phyloP scores from a whole-genome alignment of 768 basidiomycete species.

The Exidia glandulosa region DNA sequence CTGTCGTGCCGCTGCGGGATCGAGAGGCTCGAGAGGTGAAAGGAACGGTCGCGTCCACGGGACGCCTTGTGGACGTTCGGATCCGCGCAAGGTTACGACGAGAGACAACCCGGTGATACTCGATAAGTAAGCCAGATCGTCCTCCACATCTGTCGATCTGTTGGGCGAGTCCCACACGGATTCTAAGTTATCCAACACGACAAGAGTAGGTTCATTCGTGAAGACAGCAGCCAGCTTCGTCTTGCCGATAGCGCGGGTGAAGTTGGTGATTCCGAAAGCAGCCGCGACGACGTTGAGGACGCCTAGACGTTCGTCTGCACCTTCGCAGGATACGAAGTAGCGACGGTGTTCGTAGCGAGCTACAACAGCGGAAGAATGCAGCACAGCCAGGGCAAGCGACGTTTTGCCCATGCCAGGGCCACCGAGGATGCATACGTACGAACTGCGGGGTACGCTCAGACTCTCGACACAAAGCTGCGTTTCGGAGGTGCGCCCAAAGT shows the following conservation, averaged over 20 bases:
- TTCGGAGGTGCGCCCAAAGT: background rate
- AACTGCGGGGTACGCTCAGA: background rate
- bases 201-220: background rate
- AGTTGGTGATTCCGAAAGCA: background rate
- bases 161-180: conserved; percentile 11
- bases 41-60: conserved; percentile 13
- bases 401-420: background rate
- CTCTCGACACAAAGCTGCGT: background rate
- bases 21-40: conserved; percentile 10
- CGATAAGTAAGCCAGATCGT: conserved; percentile 7
- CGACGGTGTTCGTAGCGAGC: background rate
- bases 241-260: background rate
- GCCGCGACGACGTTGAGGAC: background rate
- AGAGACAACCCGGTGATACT: conserved; percentile 9
- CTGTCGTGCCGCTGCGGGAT: conserved; percentile 9
- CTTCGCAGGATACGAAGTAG: background rate
- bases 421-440: background rate
- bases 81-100: conserved; percentile 14
- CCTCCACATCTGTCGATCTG: conserved; percentile 12
- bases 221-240: background rate
- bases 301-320: background rate
- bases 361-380: background rate
- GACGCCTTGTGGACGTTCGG: conserved; percentile 12
- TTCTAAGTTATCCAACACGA: conserved; percentile 16
- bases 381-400: background rate